Conservation (phyloP, 2,329 filamentous ascomycete species). For the Thelonectria olida region DNA sequence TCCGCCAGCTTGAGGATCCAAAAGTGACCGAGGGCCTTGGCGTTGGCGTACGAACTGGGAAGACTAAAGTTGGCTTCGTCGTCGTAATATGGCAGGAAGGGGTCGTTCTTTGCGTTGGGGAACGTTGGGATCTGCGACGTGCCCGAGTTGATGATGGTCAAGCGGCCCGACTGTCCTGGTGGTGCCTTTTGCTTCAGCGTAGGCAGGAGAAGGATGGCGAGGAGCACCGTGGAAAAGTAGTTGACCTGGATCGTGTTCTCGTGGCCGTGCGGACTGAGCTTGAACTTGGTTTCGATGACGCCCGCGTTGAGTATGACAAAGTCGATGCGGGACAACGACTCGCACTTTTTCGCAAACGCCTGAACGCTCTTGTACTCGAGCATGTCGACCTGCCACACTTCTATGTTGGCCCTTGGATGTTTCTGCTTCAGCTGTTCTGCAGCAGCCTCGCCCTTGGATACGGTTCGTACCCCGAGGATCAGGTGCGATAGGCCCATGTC, state of each 20-base stretch:
- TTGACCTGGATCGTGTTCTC: conserved; percentile 53
- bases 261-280: conserved; percentile 44
- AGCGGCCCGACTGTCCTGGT: conserved; percentile 29
- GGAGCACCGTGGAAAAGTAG: conserved; percentile 48
- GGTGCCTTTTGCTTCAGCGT: conserved; percentile 41
- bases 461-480: conserved; percentile 57
- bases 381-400: conserved; percentile 63
- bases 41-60: conserved; percentile 33
- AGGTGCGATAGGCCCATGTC: conserved; percentile 50
- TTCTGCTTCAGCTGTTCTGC: conserved; percentile 23
- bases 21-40: conserved; percentile 46
- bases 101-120: conserved; percentile 32
- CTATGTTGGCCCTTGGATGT: conserved; percentile 47
- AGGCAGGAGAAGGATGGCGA: conserved; percentile 46
- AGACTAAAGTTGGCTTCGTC: conserved; percentile 35
- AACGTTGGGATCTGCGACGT: conserved; percentile 34
- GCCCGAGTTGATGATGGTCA: conserved; percentile 46
- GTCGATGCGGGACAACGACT: conserved; percentile 51
- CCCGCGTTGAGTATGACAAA: conserved; percentile 58
- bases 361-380: conserved; percentile 54
- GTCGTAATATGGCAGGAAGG: conserved; percentile 43
- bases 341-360: conserved; percentile 49
- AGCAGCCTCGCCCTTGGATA: conserved; percentile 53
- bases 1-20: conserved; percentile 49
- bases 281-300: conserved; percentile 35